phyloP scores from a whole-genome alignment of 768 basidiomycete genomes.

The Steccherinum ochraceum region DNA sequence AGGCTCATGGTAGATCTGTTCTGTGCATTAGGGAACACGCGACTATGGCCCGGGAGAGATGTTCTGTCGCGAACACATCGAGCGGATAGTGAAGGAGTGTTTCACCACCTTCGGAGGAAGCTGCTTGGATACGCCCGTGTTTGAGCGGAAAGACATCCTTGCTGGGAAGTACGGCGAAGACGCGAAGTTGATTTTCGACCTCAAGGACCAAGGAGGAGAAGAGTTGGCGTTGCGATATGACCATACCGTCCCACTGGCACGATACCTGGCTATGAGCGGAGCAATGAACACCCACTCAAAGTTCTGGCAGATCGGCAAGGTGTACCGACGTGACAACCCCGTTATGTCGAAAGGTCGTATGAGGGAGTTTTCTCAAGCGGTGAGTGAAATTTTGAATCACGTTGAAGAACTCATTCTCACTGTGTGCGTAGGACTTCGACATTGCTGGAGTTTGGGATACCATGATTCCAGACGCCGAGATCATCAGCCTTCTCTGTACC shows the following conservation, averaged over 20 bases:
- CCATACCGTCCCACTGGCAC: slow-evolving; percentile 93
- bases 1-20: slow-evolving; percentile 8
- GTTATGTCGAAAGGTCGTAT: slow-evolving; percentile 98
- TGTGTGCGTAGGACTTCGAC: slow-evolving; percentile 74
- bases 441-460: slow-evolving; percentile 89
- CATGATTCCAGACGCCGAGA: slow-evolving; percentile 96
- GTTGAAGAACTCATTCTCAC: neutral
- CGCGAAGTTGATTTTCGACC: slow-evolving; percentile 93
- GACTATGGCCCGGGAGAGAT: slow-evolving; percentile 93
- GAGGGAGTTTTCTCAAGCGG: slow-evolving; percentile 96
- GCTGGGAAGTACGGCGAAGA: slow-evolving; percentile 98
- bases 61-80: slow-evolving; percentile 86
- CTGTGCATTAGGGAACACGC: slow-evolving; percentile 67
- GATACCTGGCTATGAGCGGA: slow-evolving; percentile 95
- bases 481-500: slow-evolving; percentile 77
- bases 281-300: slow-evolving; percentile 70
- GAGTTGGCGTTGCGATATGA: slow-evolving; percentile 92
- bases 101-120: slow-evolving; percentile 87
- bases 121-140: slow-evolving; percentile 96
- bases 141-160: slow-evolving; percentile 94
- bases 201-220: slow-evolving; percentile 97
- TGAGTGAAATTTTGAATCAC: neutral
- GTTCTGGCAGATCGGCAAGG: slow-evolving; percentile 98
- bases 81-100: slow-evolving; percentile 77
- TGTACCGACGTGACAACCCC: slow-evolving; percentile 93